A percentile compares a stretch with the other conserved stretches of the same genome.
These are phyloP conservation scores for Heliocybe sulcata DNA, from an alignment of 1,284 basidiomycete species.

Conservation along the genomic window DNA sequence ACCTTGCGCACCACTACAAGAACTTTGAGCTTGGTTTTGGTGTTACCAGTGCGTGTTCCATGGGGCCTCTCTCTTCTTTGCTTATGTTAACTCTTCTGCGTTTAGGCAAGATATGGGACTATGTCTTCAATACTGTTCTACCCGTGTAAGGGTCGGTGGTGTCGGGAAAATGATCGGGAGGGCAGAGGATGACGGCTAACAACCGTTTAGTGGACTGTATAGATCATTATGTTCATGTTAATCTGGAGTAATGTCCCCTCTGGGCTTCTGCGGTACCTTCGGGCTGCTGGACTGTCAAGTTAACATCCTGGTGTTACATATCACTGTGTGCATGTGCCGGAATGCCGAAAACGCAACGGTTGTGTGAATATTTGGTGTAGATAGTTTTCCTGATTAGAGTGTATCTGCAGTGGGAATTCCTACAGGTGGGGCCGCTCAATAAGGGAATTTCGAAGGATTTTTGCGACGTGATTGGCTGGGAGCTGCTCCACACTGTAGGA, in stretches of 20 bases:
- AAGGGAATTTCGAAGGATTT: too few species aligned
- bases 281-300: too few species aligned
- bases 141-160: slow-evolving; percentile 32
- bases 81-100: slow-evolving; percentile 8
- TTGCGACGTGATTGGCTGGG: too few species aligned
- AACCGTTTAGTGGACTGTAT: not conserved
- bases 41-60: slow-evolving; percentile 66
- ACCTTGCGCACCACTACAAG: slow-evolving; percentile 98
- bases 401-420: too few species aligned
- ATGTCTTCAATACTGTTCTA: slow-evolving; percentile 83
- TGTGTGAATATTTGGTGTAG: too few species aligned
- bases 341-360: too few species aligned
- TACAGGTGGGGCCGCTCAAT: too few species aligned
- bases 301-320: too few species aligned
- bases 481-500: not conserved
- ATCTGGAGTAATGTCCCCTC: too few species aligned
- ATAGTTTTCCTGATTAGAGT: too few species aligned
- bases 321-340: too few species aligned
- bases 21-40: slow-evolving; percentile 99
- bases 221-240: not conserved
- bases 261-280: too few species aligned
- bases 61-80: not conserved
- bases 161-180: not conserved
- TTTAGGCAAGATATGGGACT: slow-evolving; percentile 88
- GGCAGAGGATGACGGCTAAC: not conserved